These are phyloP conservation scores for Salix arbutifolia DNA, from an alignment of 345 rosid species.

Conservation along the genomic window DNA sequence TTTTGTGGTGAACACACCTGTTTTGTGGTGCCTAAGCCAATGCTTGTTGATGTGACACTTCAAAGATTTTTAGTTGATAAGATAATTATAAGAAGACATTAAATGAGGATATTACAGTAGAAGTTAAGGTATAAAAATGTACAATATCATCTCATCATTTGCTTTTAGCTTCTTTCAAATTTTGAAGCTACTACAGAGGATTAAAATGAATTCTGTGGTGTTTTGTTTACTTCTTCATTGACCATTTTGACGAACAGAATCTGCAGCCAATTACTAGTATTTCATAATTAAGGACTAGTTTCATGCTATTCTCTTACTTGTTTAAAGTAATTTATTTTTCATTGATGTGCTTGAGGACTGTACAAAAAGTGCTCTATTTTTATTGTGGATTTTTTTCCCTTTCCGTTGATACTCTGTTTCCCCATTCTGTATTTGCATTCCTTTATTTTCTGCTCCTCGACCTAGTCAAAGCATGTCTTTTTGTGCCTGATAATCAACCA, in stretches of 20 bases:
- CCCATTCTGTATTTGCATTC: not conserved
- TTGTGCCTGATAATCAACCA: not conserved
- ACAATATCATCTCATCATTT: not conserved
- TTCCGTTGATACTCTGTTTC: not conserved
- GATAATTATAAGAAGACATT: not conserved
- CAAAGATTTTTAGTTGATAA: not conserved
- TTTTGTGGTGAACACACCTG: not conserved
- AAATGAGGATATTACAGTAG: not conserved
- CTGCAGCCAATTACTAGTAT: not conserved
- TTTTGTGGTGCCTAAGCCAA: not conserved
- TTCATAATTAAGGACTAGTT: not conserved
- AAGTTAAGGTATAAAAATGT: not conserved
- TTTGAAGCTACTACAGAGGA: not conserved
- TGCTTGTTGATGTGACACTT: not conserved
- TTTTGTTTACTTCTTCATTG: not conserved
- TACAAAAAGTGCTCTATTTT: not conserved
- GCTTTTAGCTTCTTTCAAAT: not conserved
- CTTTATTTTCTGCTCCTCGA: not conserved
- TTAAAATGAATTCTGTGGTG: not conserved
- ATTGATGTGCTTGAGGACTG: not conserved
- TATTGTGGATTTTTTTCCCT: not conserved
- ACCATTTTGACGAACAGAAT: not conserved
- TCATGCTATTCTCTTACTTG: not conserved
- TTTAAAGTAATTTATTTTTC: not conserved
- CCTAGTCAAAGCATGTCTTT: not conserved